phyloP scores from a whole-genome alignment of 2,329 filamentous ascomycete species.

The Fusarium odoratissimum region DNA sequence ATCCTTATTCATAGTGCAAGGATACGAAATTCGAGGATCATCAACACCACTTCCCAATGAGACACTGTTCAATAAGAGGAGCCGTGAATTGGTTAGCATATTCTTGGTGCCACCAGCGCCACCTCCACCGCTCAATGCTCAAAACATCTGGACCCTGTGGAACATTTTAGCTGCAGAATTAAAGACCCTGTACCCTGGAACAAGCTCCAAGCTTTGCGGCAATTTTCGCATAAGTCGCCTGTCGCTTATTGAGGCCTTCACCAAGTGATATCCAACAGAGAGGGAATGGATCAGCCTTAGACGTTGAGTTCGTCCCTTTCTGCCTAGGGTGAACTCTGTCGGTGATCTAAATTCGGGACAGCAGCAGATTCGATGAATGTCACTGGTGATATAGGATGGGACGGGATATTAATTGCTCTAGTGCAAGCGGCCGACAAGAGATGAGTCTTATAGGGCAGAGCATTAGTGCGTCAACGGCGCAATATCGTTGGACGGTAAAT shows the following conservation, averaged over 20 bases:
- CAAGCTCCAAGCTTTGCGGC: background rate
- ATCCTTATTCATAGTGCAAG: background rate
- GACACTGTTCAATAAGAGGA: background rate
- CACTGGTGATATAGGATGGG: background rate
- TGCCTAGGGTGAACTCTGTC: background rate
- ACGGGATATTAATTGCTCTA: background rate
- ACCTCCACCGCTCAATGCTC: constrained; percentile 19
- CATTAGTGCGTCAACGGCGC: constrained; percentile 10
- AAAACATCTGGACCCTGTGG: constrained; percentile 1
- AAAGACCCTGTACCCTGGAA: background rate
- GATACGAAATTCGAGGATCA: background rate
- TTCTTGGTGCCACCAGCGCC: background rate
- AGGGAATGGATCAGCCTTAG: constrained; percentile 11
- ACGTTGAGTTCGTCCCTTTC: background rate
- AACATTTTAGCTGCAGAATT: constrained; percentile 14
- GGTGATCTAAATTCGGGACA: background rate
- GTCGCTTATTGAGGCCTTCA: background rate
- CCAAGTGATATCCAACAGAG: background rate
- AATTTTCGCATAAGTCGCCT: constrained; percentile 13
- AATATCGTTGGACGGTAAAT: constrained; percentile 24
- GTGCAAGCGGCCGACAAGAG: constrained; percentile 10
- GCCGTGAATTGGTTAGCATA: constrained; percentile 1
- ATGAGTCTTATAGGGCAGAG: constrained; percentile 20
- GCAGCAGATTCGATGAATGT: background rate
- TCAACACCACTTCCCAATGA: background rate